Base-by-base conservation (phyloP, 768 basidiomycete genomes). In the Dacryopinax spathularia region DNA sequence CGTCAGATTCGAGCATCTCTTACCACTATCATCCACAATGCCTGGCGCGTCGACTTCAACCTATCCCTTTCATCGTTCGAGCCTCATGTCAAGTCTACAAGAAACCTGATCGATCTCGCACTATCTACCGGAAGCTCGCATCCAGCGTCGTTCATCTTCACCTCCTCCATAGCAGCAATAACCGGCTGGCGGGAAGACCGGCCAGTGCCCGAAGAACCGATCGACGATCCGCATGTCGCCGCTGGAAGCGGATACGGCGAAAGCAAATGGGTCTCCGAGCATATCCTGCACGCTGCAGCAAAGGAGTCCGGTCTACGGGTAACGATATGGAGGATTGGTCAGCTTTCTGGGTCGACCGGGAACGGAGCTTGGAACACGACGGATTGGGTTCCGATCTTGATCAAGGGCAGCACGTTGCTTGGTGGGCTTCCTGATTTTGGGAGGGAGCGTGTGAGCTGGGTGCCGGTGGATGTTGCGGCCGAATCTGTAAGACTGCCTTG, bases 1-100 rank as follows among this genome's bases (percentile, higher is more conserved):
- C 6, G 13, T 31, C 13, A 62, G 61, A 6, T 62, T 10, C 27
- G 15, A 15, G 43, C n/a, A 25, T 18, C 27, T 43, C 15, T 33
- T 2, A 62, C 34, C 7, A n/a, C 29, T 12, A 22, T 62, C 16
- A 41, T 41, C 37, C 34, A 37, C 27, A 36, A 37, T 33, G 61
- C 61, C 31, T 62, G 61, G 61, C 34, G 37, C 5, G 20, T 62
- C 6, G 61, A 62, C 61, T 62, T 62, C 39, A 62, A 62, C 25
- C 61, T 62, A 12, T 10, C 36, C 6, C 31, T 62, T 20, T 39
- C 35, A 5, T 62, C 61, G 3, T 62, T 62, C 39, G 61, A 62
- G 33, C 33, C 61, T 3, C 61, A 37, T 20, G 20, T 62, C 10
- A 20, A 25, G 10, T 4, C 4, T 7, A 33, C 27, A 9, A 34